These are phyloP conservation scores for Phalaenopsis hybrid DNA, from an alignment of 116 monocot genomes.

Conservation along the genomic window DNA sequence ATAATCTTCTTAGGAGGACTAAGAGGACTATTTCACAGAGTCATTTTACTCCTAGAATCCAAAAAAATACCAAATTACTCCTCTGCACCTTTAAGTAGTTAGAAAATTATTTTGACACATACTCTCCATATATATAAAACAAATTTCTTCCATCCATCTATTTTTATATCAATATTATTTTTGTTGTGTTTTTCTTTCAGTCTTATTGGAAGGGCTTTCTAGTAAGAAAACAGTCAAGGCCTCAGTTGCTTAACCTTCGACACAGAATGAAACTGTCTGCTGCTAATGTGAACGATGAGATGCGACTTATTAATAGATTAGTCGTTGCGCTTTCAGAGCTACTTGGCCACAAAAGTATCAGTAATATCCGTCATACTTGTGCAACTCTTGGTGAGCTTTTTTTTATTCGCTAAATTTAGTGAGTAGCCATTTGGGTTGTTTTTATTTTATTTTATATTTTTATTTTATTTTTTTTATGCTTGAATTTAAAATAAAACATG, in stretches of 20 bases:
- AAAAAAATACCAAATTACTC: too few relatives aligned
- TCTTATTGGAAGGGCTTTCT: constrained; percentile 38
- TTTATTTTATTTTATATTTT: too few relatives aligned
- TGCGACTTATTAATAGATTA: constrained; percentile 42
- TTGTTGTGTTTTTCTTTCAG: constrained; percentile 16
- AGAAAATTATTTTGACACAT: too few relatives aligned
- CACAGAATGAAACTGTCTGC: constrained; percentile 20
- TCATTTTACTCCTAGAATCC: too few relatives aligned
- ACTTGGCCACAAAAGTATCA: constrained; percentile 26
- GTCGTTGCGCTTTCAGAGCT: constrained; percentile 47
- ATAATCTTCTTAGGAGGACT: too few relatives aligned
- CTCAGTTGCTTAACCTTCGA: constrained; percentile 19
- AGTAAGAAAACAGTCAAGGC: constrained; percentile 22
- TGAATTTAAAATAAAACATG: too few relatives aligned
- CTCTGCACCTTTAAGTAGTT: too few relatives aligned
- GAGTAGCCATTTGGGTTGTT: not conserved
- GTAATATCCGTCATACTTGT: constrained; percentile 40
- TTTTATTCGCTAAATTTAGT: not conserved
- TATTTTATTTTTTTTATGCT: too few relatives aligned
- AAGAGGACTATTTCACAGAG: too few relatives aligned
- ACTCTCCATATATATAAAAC: not conserved
- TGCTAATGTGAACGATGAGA: constrained; percentile 28
- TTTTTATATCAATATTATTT: not conserved
- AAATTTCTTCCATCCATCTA: not conserved
- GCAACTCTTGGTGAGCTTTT: constrained; percentile 35